phyloP scores from a whole-genome alignment of 2,329 filamentous ascomycete species.

The Bipolaris gigantea region DNA sequence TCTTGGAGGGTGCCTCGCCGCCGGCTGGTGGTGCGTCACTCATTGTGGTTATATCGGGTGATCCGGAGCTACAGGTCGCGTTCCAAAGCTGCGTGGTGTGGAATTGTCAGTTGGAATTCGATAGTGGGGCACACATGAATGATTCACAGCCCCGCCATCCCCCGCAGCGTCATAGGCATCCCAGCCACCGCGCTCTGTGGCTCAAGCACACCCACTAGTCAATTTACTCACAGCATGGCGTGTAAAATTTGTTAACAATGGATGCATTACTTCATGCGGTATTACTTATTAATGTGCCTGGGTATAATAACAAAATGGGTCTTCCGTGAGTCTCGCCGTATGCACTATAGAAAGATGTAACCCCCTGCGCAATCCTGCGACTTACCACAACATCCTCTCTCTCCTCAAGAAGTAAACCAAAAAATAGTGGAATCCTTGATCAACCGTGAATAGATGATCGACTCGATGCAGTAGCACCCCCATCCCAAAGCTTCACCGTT shows the following conservation, averaged over 20 bases:
- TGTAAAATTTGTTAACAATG: neutral
- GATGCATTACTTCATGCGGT: neutral
- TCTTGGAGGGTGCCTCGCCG: conserved; percentile 43
- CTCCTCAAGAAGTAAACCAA: neutral
- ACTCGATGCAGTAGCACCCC: conserved; percentile 21
- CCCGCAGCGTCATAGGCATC: conserved; percentile 21
- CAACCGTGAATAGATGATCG: conserved; percentile 23
- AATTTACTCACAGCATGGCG: neutral
- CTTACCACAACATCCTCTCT: neutral
- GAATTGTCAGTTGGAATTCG: conserved; percentile 11
- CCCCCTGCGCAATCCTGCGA: neutral
- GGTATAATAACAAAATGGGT: conserved; percentile 11
- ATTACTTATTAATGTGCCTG: conserved; percentile 8
- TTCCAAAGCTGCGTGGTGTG: conserved; percentile 1
- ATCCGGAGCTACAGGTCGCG: neutral
- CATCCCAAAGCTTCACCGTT: conserved; percentile 42
- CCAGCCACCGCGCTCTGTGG: neutral
- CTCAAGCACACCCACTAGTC: neutral
- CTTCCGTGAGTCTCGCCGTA: conserved; percentile 1
- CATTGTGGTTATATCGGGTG: conserved; percentile 25
- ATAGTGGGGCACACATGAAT: conserved; percentile 19
- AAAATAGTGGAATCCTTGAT: neutral
- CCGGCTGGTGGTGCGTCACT: conserved; percentile 34
- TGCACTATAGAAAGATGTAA: conserved; percentile 3
- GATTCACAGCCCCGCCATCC: conserved; percentile 23